Percentiles rank a stretch among this genome's conserved stretches.
phyloP scores from a whole-genome alignment of 1,139 yeast genomes.

The Yamadazyma membranifaciens region DNA sequence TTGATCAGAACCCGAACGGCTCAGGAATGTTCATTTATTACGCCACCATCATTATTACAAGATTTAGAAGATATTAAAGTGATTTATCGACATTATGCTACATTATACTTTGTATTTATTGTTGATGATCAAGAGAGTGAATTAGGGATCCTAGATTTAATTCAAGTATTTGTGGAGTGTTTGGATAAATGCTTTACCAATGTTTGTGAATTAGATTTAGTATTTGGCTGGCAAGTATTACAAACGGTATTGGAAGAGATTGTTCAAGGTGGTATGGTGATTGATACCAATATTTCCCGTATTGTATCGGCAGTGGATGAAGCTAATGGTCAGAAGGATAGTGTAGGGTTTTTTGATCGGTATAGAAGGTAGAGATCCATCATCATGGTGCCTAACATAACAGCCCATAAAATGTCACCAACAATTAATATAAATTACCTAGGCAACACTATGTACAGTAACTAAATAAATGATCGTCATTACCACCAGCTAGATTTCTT shows the following conservation, averaged over 20 bases:
- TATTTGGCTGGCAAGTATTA: constrained; percentile 95
- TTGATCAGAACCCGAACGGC: constrained; percentile 66
- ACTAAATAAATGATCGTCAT: too few relatives aligned
- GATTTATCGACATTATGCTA: constrained; percentile 92
- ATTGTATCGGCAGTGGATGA: constrained; percentile 81
- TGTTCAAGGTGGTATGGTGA: constrained; percentile 98
- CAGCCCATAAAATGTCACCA: too few relatives aligned
- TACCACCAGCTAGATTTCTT: constrained; percentile 31
- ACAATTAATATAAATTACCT: background rate
- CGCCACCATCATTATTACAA: constrained; percentile 74
- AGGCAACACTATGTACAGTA: too few relatives aligned
- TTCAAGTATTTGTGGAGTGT: constrained; percentile 96
- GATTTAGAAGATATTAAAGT: constrained; percentile 81
- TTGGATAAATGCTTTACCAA: constrained; percentile 89
- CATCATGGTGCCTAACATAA: too few relatives aligned
- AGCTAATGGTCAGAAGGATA: constrained; percentile 49
- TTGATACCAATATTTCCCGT: constrained; percentile 80
- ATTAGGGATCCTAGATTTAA: constrained; percentile 86
- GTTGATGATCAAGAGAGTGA: constrained; percentile 97
- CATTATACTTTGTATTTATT: constrained; percentile 88
- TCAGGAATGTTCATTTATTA: constrained; percentile 76
- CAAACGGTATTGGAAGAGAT: constrained; percentile 91
- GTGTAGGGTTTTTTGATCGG: constrained; percentile 11
- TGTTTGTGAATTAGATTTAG: constrained; percentile 93
- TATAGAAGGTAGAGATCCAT: constrained; percentile 6